Base-by-base conservation (phyloP, 2,329 filamentous ascomycete species). In the Ascochyta viciae-villosae region DNA sequence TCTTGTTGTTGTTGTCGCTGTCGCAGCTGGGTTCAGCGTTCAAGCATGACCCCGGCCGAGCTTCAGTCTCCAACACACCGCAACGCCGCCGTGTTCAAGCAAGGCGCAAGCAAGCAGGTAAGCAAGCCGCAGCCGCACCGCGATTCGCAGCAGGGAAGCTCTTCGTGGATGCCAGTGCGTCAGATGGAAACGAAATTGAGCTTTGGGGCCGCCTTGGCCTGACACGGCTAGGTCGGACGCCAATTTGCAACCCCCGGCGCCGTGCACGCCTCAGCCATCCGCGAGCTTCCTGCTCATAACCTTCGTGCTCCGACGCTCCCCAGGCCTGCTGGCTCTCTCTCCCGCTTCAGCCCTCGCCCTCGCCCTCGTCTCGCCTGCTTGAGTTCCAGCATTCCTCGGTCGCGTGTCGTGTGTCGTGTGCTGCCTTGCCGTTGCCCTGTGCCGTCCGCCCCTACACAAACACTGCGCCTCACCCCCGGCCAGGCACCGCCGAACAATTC, bases 281-380 rank as follows among this genome's bases (percentile, higher is more conserved):
- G 67, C 41, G 60, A 66, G 54, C 64, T 67, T 71, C 63, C 67
- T 63, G 51, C 66, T 70, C 67, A 72, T 73, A 72, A 70, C 66
- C 71, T 51, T 43, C 62, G 52, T 57, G 61, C 48, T 51, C 65
- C 62, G 62, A 58, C 58, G 61, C 52, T 51, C 41, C 50, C 54
- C 38, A 54, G 56, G 57, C 58, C 53, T 50, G 57, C 58, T 55
- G 53, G 53, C 60, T 49, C 34, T 60, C 52, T 31, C 44, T 31
- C 22, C 37, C 42, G 15, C 47, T 31, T 45, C 50, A 41, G 33
- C 50, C 41, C 38, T 38, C 43, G 12, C 60, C 55, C 41, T 31
- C 29, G 29, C 26, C 42, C 41, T 35, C 47, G 24, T 49, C 16
- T 46, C 35, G 33, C 40, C 42, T 23, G 27, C 26, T 16, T 19